Conservation (phyloP, 768 basidiomycete genomes). For the Russula virescens region DNA sequence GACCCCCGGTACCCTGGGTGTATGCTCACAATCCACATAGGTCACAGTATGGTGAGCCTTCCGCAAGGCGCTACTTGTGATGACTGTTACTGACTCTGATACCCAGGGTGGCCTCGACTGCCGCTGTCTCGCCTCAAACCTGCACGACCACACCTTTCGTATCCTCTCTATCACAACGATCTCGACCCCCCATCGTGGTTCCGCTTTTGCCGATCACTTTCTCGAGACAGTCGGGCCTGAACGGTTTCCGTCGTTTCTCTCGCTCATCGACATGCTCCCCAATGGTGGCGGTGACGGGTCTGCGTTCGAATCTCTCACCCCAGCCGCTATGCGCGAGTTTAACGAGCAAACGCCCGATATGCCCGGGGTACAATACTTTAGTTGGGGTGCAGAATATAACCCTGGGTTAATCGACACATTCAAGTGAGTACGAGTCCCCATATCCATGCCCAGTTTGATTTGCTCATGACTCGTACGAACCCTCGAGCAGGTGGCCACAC, state of each 20-base stretch:
- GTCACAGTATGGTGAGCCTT: constrained; percentile 66
- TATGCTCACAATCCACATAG: constrained; percentile 31
- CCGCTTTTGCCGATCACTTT: constrained; percentile 89
- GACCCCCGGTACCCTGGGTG: background rate
- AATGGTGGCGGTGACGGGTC: constrained; percentile 93
- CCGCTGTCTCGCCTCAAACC: constrained; percentile 78
- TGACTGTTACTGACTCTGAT: constrained; percentile 10
- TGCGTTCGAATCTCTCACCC: constrained; percentile 85
- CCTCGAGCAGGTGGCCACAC: constrained; percentile 18
- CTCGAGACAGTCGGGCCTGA: constrained; percentile 61
- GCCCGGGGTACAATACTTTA: constrained; percentile 78
- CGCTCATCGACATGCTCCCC: constrained; percentile 75
- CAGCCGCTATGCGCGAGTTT: constrained; percentile 81
- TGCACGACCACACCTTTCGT: constrained; percentile 68
- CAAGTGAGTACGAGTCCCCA: constrained; percentile 39
- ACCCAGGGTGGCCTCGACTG: constrained; percentile 87
- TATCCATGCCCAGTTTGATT: background rate
- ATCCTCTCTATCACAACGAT: constrained; percentile 91
- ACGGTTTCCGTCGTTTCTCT: constrained; percentile 63
- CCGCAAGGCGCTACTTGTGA: background rate
- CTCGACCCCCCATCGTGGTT: constrained; percentile 91
- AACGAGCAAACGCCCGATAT: constrained; percentile 83
- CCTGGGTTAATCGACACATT: constrained; percentile 91
- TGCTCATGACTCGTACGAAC: background rate
- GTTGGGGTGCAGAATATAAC: constrained; percentile 89